phyloP scores from a whole-genome alignment of 1,139 yeast species.

The Scheffersomyces insectosa region DNA sequence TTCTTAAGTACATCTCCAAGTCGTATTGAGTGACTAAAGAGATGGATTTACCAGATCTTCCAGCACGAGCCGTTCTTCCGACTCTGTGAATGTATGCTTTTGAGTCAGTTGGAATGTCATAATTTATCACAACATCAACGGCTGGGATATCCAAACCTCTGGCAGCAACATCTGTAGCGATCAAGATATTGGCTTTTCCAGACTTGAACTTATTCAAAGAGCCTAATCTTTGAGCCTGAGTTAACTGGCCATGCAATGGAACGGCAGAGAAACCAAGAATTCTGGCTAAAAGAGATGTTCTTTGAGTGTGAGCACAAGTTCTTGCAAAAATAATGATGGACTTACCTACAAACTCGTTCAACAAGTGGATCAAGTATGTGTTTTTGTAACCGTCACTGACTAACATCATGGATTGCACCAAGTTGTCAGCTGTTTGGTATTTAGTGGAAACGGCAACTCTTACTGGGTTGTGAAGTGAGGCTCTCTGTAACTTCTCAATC shows the following conservation, averaged over 20 bases:
- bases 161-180: slow-evolving; percentile 98
- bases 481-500: slow-evolving; percentile 91
- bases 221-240: slow-evolving; percentile 90
- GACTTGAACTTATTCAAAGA: slow-evolving; percentile 90
- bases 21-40: slow-evolving; percentile 95
- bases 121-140: slow-evolving; percentile 90
- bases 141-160: slow-evolving; percentile 96
- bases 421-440: slow-evolving; percentile 90
- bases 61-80: slow-evolving; percentile 98
- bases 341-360: slow-evolving; percentile 85
- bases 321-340: slow-evolving; percentile 87
- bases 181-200: slow-evolving; percentile 77
- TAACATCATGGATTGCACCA: slow-evolving; percentile 85
- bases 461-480: slow-evolving; percentile 86
- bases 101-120: slow-evolving; percentile 97
- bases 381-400: slow-evolving; percentile 92
- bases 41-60: slow-evolving; percentile 89
- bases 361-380: slow-evolving; percentile 76
- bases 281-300: slow-evolving; percentile 80
- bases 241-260: slow-evolving; percentile 91
- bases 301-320: slow-evolving; percentile 93
- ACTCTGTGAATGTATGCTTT: slow-evolving; percentile 97
- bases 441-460: slow-evolving; percentile 86
- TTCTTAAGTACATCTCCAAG: slow-evolving; percentile 80
- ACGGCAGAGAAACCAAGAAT: slow-evolving; percentile 85